These are phyloP conservation scores for Ophiocordyceps camponoti-floridani DNA, from an alignment of 2,329 filamentous ascomycete genomes.

Conservation along the genomic window DNA sequence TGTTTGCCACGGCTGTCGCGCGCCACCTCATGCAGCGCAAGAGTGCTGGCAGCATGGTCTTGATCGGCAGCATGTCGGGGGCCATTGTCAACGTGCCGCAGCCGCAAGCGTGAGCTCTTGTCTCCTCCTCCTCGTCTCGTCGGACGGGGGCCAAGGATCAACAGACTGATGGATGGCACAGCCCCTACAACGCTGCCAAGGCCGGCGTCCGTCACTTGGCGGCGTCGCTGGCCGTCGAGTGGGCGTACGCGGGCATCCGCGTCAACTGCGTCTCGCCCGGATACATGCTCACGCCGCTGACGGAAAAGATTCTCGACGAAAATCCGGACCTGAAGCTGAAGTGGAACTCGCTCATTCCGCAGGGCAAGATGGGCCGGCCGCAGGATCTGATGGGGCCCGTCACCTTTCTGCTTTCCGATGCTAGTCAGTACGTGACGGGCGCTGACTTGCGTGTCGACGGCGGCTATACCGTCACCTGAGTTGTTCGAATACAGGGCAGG, in stretches of 20 bases:
- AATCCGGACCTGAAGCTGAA: constrained; percentile 78
- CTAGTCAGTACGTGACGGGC: constrained; percentile 52
- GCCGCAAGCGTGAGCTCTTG: constrained; percentile 48
- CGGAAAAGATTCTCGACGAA: constrained; percentile 83
- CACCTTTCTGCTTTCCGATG: constrained; percentile 69
- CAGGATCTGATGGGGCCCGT: constrained; percentile 90
- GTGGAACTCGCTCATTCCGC: constrained; percentile 84
- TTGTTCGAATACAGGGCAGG: no score
- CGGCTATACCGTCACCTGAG: constrained; percentile 64
- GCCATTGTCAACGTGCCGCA: constrained; percentile 90
- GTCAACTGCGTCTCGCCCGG: constrained; percentile 93
- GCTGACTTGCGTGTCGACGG: constrained; percentile 71
- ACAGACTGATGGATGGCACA: constrained; percentile 9
- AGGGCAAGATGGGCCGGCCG: constrained; percentile 83
- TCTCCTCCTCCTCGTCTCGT: not conserved
- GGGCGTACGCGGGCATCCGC: constrained; percentile 72
- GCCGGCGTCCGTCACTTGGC: constrained; percentile 82
- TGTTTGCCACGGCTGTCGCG: constrained; percentile 71
- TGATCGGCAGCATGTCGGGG: constrained; percentile 92
- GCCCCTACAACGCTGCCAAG: constrained; percentile 83
- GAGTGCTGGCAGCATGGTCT: constrained; percentile 67
- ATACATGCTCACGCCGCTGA: constrained; percentile 93
- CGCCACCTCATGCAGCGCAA: constrained; percentile 77
- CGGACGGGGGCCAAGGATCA: no score
- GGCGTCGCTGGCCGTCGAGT: constrained; percentile 78